These are phyloP conservation scores for Penicillium sp. DNA, from an alignment of 2,329 filamentous ascomycete species.

Conservation along the genomic window DNA sequence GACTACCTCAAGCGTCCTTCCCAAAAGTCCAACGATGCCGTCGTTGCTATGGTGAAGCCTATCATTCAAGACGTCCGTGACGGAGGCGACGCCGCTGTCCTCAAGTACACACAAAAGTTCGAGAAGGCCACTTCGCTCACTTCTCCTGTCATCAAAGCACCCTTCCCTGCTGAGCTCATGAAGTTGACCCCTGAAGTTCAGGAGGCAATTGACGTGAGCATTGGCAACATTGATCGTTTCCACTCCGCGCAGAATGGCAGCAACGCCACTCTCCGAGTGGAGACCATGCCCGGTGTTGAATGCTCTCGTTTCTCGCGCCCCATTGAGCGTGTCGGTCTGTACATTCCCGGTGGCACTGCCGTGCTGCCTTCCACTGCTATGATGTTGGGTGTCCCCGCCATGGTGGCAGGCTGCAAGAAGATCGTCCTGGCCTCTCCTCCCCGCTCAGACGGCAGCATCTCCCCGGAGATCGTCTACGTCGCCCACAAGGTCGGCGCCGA, in stretches of 20 bases:
- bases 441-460: conserved; percentile 82
- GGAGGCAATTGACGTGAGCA: conserved; percentile 89
- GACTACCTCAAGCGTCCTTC: conserved; percentile 83
- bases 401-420: conserved; percentile 94
- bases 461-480: conserved; percentile 95
- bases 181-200: conserved; percentile 78
- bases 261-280: conserved; percentile 76
- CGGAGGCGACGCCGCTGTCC: conserved; percentile 81
- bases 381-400: conserved; percentile 96
- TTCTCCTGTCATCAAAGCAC: conserved; percentile 84
- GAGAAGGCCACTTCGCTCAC: conserved; percentile 91
- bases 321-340: conserved; percentile 94
- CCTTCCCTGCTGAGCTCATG: conserved; percentile 86
- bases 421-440: conserved; percentile 93
- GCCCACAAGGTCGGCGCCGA: conserved; percentile 96
- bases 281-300: conserved; percentile 96
- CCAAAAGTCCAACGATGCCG: conserved; percentile 90
- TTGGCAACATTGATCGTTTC: conserved; percentile 92
- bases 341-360: conserved; percentile 93
- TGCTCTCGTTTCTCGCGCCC: conserved; percentile 91
- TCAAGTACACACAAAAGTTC: conserved; percentile 96
- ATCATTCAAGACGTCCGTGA: conserved; percentile 86
- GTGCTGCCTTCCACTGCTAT: conserved; percentile 96
- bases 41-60: conserved; percentile 85
- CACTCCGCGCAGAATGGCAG: conserved; percentile 83